Conservation (phyloP, 1,284 basidiomycete genomes). For the Trametes pubescens region DNA sequence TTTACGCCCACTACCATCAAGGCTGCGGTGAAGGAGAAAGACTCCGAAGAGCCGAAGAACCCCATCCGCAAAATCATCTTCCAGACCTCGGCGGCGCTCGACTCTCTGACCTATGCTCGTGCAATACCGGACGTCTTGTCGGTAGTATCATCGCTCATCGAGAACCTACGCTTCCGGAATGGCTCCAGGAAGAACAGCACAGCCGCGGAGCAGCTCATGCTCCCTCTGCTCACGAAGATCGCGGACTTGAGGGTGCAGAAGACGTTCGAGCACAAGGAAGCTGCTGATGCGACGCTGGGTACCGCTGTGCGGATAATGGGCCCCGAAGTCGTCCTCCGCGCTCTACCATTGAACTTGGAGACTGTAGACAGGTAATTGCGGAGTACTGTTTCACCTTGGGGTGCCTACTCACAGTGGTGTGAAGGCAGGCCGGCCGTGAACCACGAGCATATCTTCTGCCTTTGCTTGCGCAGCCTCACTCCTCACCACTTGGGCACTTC, state of each 20-base stretch:
- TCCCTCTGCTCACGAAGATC: conserved; percentile 78
- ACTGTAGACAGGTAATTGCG: conserved; percentile 70
- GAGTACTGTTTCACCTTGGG: no score
- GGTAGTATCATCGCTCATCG: conserved; percentile 65
- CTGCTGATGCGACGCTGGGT: conserved; percentile 83
- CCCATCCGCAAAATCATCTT: conserved; percentile 69
- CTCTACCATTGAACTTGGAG: conserved; percentile 89
- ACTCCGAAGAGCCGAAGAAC: conserved; percentile 56
- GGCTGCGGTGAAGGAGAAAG: conserved; percentile 56
- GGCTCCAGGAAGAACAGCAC: conserved; percentile 54
- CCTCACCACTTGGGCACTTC: conserved; percentile 86
- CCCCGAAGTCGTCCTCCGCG: conserved; percentile 79
- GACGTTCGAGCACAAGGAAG: conserved; percentile 91
- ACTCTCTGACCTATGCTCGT: conserved; percentile 72
- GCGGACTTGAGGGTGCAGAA: conserved; percentile 82
- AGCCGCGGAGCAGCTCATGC: conserved; percentile 77
- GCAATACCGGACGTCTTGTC: conserved; percentile 78
- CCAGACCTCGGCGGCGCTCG: conserved; percentile 71
- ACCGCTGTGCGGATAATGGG: conserved; percentile 89
- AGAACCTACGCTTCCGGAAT: conserved; percentile 50
- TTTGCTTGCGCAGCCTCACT: conserved; percentile 85
- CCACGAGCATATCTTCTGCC: conserved; percentile 94
- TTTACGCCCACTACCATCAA: conserved; percentile 70
- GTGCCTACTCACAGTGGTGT: neutral
- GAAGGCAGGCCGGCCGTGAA: conserved; percentile 66